Percentiles rank a stretch among this genome's conserved stretches.
Conservation (phyloP, 345 rosid species). For the Sisymbrium altissimum region DNA sequence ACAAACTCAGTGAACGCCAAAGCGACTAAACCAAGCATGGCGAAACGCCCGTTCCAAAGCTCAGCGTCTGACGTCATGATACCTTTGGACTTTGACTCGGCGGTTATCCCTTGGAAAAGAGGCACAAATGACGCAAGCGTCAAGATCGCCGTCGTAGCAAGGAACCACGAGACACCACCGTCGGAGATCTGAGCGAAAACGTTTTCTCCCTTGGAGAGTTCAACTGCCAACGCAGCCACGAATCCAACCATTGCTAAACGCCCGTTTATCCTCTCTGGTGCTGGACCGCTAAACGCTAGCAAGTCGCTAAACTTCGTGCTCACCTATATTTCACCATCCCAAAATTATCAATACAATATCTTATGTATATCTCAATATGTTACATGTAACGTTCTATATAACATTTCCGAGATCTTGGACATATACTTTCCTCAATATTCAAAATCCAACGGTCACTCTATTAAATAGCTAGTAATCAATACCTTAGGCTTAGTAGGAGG, state of each 20-base stretch:
- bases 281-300: slow-evolving; percentile 78
- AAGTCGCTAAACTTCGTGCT: slow-evolving; percentile 59
- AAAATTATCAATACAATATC: background rate
- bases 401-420: background rate
- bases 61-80: slow-evolving; percentile 82
- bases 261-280: slow-evolving; percentile 88
- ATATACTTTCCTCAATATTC: too few species aligned
- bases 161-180: slow-evolving; percentile 63
- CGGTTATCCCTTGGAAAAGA: slow-evolving; percentile 53
- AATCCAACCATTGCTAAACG: slow-evolving; percentile 89
- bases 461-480: background rate
- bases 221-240: slow-evolving; percentile 65
- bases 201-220: slow-evolving; percentile 62
- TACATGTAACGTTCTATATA: background rate
- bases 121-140: slow-evolving; percentile 69
- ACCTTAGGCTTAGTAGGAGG: slow-evolving; percentile 34
- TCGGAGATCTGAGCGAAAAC: slow-evolving; percentile 54
- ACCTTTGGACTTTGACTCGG: slow-evolving; percentile 47
- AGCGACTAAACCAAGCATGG: slow-evolving; percentile 79
- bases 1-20: slow-evolving; percentile 72
- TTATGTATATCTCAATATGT: background rate
- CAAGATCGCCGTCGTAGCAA: slow-evolving; percentile 50
- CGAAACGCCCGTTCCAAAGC: slow-evolving; percentile 79
- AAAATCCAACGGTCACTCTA: too few species aligned
- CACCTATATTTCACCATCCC: slow-evolving; percentile 23